Evolutionary conservation across 108 stramenopile genomes (phyloP).

Genomic region (Skeletonema menzelii): DNA sequence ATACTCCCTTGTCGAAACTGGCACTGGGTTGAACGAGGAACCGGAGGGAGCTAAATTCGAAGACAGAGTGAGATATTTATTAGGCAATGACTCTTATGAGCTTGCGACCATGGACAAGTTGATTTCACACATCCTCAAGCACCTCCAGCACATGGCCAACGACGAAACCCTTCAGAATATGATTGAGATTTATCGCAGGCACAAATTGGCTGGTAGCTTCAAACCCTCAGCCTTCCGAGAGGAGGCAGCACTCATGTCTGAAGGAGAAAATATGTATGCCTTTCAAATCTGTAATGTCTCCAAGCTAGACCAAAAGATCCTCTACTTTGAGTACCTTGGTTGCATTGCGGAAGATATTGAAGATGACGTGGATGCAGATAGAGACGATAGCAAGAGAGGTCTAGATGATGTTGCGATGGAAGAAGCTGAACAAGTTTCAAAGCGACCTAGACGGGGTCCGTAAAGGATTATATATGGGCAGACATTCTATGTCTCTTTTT

Average conservation of each 20-base stretch:
- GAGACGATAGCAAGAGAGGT: constrained; percentile 41
- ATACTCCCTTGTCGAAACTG: constrained; percentile 67
- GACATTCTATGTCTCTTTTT: not conserved
- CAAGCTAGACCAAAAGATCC: constrained; percentile 63
- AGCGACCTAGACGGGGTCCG: not conserved
- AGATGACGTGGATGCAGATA: constrained; percentile 32
- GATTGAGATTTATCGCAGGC: constrained; percentile 80
- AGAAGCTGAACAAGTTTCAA: not conserved
- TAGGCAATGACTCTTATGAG: constrained; percentile 86
- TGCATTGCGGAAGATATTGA: constrained; percentile 73
- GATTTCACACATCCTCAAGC: constrained; percentile 83
- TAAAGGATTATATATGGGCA: not conserved
- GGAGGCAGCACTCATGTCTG: constrained; percentile 81
- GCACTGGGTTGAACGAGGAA: constrained; percentile 36
- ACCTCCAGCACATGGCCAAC: constrained; percentile 78
- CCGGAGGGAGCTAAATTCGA: constrained; percentile 78
- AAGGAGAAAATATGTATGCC: constrained; percentile 89
- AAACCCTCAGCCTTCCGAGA: constrained; percentile 86
- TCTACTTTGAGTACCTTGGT: constrained; percentile 79
- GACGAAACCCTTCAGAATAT: constrained; percentile 86
- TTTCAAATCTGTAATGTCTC: constrained; percentile 79
- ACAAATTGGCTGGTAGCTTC: constrained; percentile 65
- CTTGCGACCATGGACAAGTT: constrained; percentile 92
- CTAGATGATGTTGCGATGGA: not conserved
- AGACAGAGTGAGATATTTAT: constrained; percentile 76